Conservation (phyloP, 2,329 filamentous ascomycete species). For the Colletotrichum sp. region DNA sequence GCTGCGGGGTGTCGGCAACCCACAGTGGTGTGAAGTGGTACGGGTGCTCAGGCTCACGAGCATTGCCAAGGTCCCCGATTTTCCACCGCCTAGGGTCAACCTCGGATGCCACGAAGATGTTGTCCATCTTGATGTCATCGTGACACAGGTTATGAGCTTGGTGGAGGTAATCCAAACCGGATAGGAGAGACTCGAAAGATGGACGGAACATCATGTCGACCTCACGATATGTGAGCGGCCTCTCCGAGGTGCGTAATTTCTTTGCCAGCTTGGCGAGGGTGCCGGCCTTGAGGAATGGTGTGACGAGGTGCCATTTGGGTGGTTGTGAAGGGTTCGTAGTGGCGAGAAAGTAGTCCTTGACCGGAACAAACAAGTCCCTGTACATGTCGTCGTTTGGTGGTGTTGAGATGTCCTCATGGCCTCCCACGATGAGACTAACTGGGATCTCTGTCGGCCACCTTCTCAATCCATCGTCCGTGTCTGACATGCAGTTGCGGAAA, state of each 20-base stretch:
- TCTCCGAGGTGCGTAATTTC: constrained; percentile 22
- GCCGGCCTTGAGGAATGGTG: constrained; percentile 29
- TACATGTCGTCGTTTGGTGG: not conserved
- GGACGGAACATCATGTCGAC: constrained; percentile 33
- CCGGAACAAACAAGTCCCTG: constrained; percentile 28
- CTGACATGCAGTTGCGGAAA: constrained; percentile 35
- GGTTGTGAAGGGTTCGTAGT: not conserved
- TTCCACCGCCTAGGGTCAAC: constrained; percentile 29
- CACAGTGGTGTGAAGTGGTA: constrained; percentile 36
- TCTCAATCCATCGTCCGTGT: not conserved
- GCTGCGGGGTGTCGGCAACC: constrained; percentile 31
- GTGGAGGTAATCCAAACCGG: constrained; percentile 30
- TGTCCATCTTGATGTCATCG: constrained; percentile 37
- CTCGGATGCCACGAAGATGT: constrained; percentile 31
- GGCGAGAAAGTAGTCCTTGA: constrained; percentile 34
- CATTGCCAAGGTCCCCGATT: constrained; percentile 36
- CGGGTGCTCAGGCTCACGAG: constrained; percentile 30
- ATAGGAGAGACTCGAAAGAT: constrained; percentile 32
- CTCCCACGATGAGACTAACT: constrained; percentile 32
- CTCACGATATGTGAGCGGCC: constrained; percentile 25
- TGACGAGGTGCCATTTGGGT: constrained; percentile 33
- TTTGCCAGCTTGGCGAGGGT: constrained; percentile 29
- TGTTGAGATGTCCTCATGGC: constrained; percentile 6
- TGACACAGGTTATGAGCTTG: constrained; percentile 30
- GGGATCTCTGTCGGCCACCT: constrained; percentile 38